Evolutionary conservation across 2,329 filamentous ascomycete genomes (phyloP).

Genomic region (Diaporthe destruens): DNA sequence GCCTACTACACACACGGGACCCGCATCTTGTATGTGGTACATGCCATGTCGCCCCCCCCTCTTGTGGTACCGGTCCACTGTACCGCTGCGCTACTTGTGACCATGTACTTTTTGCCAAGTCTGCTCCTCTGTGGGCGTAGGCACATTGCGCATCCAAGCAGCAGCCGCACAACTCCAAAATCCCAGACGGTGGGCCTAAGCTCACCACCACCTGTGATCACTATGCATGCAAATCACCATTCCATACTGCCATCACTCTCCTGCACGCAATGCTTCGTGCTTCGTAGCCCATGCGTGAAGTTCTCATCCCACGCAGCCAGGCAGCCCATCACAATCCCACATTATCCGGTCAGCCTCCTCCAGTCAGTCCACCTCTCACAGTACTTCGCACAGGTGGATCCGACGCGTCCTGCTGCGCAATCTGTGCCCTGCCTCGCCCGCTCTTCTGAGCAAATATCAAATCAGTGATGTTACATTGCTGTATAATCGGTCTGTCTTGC

Average conservation of each 20-base stretch:
- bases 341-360: not conserved
- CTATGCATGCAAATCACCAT: not conserved
- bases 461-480: conserved; percentile 41
- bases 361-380: not conserved
- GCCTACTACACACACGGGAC: not conserved
- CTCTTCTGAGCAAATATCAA: not conserved
- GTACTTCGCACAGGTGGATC: not conserved
- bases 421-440: not conserved
- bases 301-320: too few species aligned
- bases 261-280: not conserved
- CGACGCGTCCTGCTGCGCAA: not conserved
- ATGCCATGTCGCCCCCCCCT: not conserved
- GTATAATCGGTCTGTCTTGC: conserved; percentile 38
- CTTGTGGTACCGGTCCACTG: conserved; percentile 5
- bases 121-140: too few species aligned
- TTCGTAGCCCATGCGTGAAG: not conserved
- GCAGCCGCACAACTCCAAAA: not conserved
- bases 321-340: too few species aligned
- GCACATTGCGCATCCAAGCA: not conserved
- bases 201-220: not conserved
- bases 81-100: not conserved
- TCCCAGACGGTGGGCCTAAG: not conserved
- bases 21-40: conserved; percentile 15
- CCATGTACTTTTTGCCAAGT: not conserved
- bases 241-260: not conserved